A percentile compares a stretch with the other conserved stretches of the same genome.
Evolutionary conservation across 257 asterid species (phyloP).

Genomic region (Solanum clarkiae): DNA sequence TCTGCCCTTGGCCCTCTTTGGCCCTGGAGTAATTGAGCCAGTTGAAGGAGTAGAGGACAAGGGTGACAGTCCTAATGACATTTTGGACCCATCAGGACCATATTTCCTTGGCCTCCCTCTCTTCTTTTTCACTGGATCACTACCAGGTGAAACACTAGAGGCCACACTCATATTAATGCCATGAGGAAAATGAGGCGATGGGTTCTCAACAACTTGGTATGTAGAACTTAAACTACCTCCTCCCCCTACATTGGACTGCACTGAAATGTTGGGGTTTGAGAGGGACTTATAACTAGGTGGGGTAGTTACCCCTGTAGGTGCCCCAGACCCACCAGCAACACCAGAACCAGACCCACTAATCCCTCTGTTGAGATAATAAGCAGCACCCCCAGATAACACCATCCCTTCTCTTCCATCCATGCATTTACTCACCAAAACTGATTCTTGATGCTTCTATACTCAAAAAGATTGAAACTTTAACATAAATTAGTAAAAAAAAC

Average conservation of each 20-base stretch:
- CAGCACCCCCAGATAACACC: conserved; percentile 16
- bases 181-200: conserved; percentile 38
- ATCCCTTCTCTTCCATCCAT: conserved; percentile 40
- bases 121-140: conserved; percentile 70
- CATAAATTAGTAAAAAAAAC: not conserved
- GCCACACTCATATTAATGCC: conserved; percentile 25
- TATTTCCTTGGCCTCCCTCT: conserved; percentile 95
- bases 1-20: conserved; percentile 53
- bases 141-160: conserved; percentile 23
- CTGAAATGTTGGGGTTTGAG: conserved; percentile 35
- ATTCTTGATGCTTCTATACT: not conserved
- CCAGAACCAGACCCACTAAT: conserved; percentile 15
- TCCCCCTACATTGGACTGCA: conserved; percentile 43
- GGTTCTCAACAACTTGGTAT: conserved; percentile 45
- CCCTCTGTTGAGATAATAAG: conserved; percentile 18
- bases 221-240: conserved; percentile 27
- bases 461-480: not conserved
- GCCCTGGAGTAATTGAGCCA: conserved; percentile 31
- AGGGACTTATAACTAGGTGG: conserved; percentile 39
- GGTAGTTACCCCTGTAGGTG: conserved; percentile 9
- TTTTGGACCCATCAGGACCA: conserved; percentile 72
- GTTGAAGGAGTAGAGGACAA: conserved; percentile 39
- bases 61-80: conserved; percentile 63
- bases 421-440: conserved; percentile 17
- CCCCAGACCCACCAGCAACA: conserved; percentile 8